Evolutionary conservation across 345 rosid genomes (phyloP).

Genomic region (Sonneratia alba): DNA sequence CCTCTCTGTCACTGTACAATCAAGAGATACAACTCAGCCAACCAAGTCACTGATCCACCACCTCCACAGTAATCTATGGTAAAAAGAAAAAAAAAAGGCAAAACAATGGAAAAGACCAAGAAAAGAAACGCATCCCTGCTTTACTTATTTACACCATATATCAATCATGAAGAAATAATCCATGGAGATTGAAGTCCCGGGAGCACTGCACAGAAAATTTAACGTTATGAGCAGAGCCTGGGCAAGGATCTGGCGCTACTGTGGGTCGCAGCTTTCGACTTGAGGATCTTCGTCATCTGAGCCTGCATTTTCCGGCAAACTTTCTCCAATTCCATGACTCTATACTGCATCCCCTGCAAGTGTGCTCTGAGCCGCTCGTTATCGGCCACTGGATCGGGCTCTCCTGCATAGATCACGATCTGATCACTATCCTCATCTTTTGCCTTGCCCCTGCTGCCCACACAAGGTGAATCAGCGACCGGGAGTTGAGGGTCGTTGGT

Average conservation of each 20-base stretch:
- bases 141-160: not conserved
- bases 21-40: not conserved
- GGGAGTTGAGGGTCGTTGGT: constrained; percentile 8
- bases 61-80: constrained; percentile 11
- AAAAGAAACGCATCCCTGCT: not conserved
- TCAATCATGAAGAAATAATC: not conserved
- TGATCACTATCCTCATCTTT: constrained; percentile 22
- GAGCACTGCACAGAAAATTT: not conserved
- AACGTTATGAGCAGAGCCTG: constrained; percentile 64
- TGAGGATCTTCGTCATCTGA: constrained; percentile 67
- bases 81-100: not conserved
- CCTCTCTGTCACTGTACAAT: constrained; percentile 27
- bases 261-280: constrained; percentile 40
- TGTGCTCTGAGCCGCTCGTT: constrained; percentile 49
- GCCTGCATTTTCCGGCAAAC: constrained; percentile 75
- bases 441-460: constrained; percentile 10
- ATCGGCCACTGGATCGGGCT: constrained; percentile 30
- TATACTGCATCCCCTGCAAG: constrained; percentile 74
- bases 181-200: not conserved
- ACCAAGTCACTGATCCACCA: too few relatives aligned
- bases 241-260: constrained; percentile 58
- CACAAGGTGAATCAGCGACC: constrained; percentile 17
- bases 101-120: too few relatives aligned
- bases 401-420: constrained; percentile 37
- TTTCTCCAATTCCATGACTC: constrained; percentile 79